Conservation (phyloP, 768 basidiomycete species). For the Clavaria fumosa region DNA sequence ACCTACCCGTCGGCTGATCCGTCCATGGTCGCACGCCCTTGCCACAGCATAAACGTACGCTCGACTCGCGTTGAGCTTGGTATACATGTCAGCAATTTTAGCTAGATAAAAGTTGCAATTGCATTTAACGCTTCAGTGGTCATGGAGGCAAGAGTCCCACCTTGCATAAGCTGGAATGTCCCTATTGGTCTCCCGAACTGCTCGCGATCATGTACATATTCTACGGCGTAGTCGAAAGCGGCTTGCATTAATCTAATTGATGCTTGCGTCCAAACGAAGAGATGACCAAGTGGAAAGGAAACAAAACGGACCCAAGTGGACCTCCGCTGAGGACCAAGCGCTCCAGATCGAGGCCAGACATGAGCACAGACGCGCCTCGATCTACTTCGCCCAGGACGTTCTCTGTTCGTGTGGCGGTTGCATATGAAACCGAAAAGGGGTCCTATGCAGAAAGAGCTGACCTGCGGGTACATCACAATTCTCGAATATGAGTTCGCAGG, state of each 20-base stretch:
- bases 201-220: conserved; percentile 85
- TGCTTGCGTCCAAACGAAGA: not conserved
- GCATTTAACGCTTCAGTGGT: not conserved
- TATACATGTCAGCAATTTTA: conserved; percentile 90
- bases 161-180: conserved; percentile 94
- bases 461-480: conserved; percentile 82
- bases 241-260: conserved; percentile 69
- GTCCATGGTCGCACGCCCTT: conserved; percentile 68
- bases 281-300: conserved; percentile 1
- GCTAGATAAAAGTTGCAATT: conserved; percentile 23
- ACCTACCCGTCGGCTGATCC: conserved; percentile 62
- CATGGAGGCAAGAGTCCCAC: conserved; percentile 21
- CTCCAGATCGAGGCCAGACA: conserved; percentile 90
- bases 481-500: conserved; percentile 86
- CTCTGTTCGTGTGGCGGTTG: too few relatives aligned
- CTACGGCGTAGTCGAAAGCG: conserved; percentile 76
- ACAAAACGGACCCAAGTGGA: conserved; percentile 57
- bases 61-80: conserved; percentile 75
- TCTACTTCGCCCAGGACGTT: conserved; percentile 74
- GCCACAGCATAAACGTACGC: conserved; percentile 92
- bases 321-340: conserved; percentile 85
- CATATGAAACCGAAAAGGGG: too few relatives aligned
- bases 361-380: conserved; percentile 73
- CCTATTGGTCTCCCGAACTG: conserved; percentile 84
- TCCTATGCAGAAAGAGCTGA: conserved; percentile 20